Evolutionary conservation across 805 yeast species (phyloP).

Genomic region (Metschnikowia similis): DNA sequence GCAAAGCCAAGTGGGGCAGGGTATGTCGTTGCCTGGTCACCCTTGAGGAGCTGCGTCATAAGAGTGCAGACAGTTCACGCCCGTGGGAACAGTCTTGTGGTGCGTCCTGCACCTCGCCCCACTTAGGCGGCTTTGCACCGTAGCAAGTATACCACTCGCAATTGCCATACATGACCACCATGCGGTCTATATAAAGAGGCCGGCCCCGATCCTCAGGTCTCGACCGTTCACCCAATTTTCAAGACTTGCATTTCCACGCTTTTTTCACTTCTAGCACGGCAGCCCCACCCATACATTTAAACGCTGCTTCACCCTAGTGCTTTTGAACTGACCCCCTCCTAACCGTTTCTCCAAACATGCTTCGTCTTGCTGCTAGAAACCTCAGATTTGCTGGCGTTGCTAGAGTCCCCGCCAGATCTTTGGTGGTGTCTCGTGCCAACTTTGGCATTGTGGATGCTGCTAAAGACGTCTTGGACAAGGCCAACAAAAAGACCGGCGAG

Average conservation of each 20-base stretch:
- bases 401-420: slow-evolving; percentile 8
- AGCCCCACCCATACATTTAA: no score
- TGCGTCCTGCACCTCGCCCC: neutral
- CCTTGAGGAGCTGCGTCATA: no score
- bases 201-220: neutral
- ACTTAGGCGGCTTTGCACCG: slow-evolving; percentile 6
- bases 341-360: slow-evolving; percentile 4
- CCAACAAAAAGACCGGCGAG: slow-evolving; percentile 38
- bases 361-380: slow-evolving; percentile 14
- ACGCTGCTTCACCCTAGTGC: no score
- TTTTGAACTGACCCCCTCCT: no score
- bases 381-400: slow-evolving; percentile 6
- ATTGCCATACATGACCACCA: neutral
- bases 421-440: slow-evolving; percentile 10
- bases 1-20: no score
- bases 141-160: slow-evolving; percentile 7
- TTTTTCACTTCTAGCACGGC: no score
- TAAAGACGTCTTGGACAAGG: slow-evolving; percentile 31
- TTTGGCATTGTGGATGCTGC: slow-evolving; percentile 30
- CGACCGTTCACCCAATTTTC: no score
- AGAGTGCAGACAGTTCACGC: no score
- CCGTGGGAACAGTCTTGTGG: neutral
- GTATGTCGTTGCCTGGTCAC: no score
- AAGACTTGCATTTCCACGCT: neutral
- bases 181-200: neutral